Percentiles rank a stretch among this genome's conserved stretches.
phyloP scores from a whole-genome alignment of 2,329 filamentous ascomycete species.

The Cytospora piceae region DNA sequence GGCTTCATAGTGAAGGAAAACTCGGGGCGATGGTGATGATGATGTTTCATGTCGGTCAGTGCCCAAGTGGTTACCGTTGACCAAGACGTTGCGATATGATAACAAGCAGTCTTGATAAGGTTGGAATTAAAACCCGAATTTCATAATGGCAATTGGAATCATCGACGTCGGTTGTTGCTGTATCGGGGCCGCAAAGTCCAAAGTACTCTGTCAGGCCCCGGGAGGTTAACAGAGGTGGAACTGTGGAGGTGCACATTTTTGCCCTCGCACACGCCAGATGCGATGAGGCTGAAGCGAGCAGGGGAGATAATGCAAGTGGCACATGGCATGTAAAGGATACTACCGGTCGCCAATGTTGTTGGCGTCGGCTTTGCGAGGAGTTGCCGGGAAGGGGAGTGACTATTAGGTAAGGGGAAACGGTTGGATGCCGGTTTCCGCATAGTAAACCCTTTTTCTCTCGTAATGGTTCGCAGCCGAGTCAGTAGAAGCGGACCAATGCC shows the following conservation, averaged over 20 bases:
- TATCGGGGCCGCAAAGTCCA: conserved; percentile 10
- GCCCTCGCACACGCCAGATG: background rate
- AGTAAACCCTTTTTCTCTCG: conserved; percentile 49
- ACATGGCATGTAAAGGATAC: conserved; percentile 29
- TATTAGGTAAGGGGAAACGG: conserved; percentile 55
- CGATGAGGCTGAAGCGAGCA: conserved; percentile 26
- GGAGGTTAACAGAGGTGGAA: conserved; percentile 23
- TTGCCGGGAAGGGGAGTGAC: conserved; percentile 35
- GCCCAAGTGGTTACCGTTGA: conserved; percentile 7
- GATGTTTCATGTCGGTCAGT: conserved; percentile 27
- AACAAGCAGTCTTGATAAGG: conserved; percentile 4
- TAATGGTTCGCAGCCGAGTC: conserved; percentile 49
- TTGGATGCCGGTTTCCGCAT: conserved; percentile 36
- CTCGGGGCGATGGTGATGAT: conserved; percentile 24
- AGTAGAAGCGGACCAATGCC: conserved; percentile 31
- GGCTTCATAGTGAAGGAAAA: conserved; percentile 15
- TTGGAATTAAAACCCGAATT: conserved; percentile 41
- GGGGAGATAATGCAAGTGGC: conserved; percentile 27
- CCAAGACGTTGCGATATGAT: conserved; percentile 14
- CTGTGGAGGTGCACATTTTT: conserved; percentile 25
- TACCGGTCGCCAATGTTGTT: conserved; percentile 1
- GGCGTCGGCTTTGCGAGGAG: conserved; percentile 22
- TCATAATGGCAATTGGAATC: conserved; percentile 41
- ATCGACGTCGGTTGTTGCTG: conserved; percentile 18
- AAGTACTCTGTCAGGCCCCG: conserved; percentile 19